A percentile compares a stretch with the other conserved stretches of the same genome.
phyloP scores from a whole-genome alignment of 257 asterid species.

The Petunia secreta region DNA sequence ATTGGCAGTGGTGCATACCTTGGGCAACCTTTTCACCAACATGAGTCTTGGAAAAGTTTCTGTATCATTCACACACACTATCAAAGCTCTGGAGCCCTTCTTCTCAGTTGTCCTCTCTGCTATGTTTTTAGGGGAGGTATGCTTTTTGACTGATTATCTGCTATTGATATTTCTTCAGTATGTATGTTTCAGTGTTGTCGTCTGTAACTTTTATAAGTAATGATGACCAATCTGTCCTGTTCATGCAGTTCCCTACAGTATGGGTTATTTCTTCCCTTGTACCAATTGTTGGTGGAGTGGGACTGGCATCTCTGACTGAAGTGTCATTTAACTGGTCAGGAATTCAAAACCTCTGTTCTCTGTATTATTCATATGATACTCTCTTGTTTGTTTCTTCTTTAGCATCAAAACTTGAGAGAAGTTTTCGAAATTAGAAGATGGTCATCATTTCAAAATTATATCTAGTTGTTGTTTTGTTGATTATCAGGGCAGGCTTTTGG shows the following conservation, averaged over 20 bases:
- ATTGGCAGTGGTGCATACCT: constrained; percentile 76
- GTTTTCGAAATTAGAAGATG: too few species aligned
- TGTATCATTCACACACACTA: constrained; percentile 91
- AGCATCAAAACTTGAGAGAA: too few species aligned
- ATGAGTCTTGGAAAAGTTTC: constrained; percentile 95
- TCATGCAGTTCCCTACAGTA: constrained; percentile 61
- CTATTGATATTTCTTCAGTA: neutral
- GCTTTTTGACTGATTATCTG: neutral
- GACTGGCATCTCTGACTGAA: constrained; percentile 89
- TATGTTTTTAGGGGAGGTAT: constrained; percentile 82
- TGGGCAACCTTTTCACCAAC: constrained; percentile 93
- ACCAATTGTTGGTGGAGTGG: constrained; percentile 95
- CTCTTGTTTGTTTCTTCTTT: too few species aligned
- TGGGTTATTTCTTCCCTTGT: constrained; percentile 92
- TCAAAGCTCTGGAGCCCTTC: constrained; percentile 95
- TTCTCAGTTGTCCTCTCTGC: constrained; percentile 89
- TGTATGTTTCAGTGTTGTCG: neutral
- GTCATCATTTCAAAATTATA: too few species aligned
- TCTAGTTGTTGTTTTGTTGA: neutral
- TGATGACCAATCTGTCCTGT: neutral
- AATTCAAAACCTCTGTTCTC: neutral
- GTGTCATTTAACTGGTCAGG: constrained; percentile 84
- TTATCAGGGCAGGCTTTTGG: constrained; percentile 89
- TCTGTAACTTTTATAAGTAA: too few species aligned
- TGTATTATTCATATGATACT: neutral